These are phyloP conservation scores for Pseudoscleropodium purum DNA, from an alignment of 225 moss, liverwort and hornwort species.

Conservation along the genomic window DNA sequence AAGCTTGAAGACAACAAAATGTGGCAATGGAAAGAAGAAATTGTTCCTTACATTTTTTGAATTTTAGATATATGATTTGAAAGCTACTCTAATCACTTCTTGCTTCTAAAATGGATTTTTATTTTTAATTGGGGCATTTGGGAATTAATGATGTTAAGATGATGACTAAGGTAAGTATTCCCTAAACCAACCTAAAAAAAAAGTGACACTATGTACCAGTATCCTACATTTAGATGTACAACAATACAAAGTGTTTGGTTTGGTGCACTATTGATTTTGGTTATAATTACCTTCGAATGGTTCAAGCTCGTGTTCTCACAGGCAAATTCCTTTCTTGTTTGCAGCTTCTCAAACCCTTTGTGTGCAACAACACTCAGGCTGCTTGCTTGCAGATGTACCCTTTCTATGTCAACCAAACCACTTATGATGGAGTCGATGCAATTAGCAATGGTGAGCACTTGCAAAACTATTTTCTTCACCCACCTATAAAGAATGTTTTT, in stretches of 20 bases:
- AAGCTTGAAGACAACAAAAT: background rate
- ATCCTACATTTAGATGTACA: background rate
- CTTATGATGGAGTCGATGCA: constrained; percentile 1
- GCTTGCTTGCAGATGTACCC: background rate
- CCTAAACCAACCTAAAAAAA: background rate
- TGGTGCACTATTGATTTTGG: background rate
- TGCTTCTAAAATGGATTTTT: background rate
- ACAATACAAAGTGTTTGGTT: background rate
- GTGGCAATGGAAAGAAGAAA: background rate
- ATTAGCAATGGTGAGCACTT: constrained; percentile 22
- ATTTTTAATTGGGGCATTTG: background rate
- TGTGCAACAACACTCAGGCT: constrained; percentile 14
- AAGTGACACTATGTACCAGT: too few species aligned
- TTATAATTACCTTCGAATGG: background rate
- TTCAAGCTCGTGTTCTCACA: background rate
- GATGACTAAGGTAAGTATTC: background rate
- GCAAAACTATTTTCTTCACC: background rate
- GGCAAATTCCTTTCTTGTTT: background rate
- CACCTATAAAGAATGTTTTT: background rate
- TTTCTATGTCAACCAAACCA: constrained; percentile 24
- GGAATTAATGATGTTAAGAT: background rate
- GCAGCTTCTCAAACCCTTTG: constrained; percentile 33
- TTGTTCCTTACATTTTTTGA: too few species aligned
- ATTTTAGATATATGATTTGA: background rate
- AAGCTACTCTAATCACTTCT: background rate